Evolutionary conservation across 2,329 filamentous ascomycete genomes (phyloP), one percentile per base, ranked within the genome.

Genomic region (Aspergillus calidoustus): DNA sequence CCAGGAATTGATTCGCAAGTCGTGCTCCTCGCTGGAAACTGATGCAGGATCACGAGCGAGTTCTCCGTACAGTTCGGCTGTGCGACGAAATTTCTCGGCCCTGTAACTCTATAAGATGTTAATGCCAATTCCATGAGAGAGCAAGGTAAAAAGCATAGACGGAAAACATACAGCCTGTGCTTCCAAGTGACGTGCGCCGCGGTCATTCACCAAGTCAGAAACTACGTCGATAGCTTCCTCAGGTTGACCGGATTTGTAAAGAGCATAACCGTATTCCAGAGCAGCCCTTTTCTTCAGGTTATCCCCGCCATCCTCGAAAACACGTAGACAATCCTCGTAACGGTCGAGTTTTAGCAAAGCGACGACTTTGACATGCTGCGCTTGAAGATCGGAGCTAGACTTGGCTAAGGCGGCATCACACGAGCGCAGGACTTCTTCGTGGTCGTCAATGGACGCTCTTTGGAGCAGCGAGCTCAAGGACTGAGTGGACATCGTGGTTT

Each of bases 321-420:
- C 80, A 30, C 81, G 80, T 51, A 88, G 72, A 17, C 85, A 84
- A 71, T 89, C 87, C 8, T 87, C 83, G 67, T 84, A 89, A 51
- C 87, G 84, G 68, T 89, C 87, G 44, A 89, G 79, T 69, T 89
- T 87, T 54, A 89, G 72, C 48, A 89, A 73, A 7, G 87, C 87
- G 46, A 89, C 81, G 1, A 82, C 79, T 70, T 86, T 87, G 58
- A 83, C 82, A 72, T 87, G 85, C 64, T 86, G 86, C 7, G 85
- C 83, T 46, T 84, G 79, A 28, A 81, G 47, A 67, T 89, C 84
- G 55, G 77, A 76, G 68, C 85, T 86, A n/a, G 82, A 84, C 61
- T 84, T 83, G 71, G 85, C 83, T 51, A 89, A 79, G 0, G 80
- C 77, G 38, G 79, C 80, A 71, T 88, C 84, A 72, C 85, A 85